Base-by-base conservation (phyloP, 495 filamentous ascomycete genomes). In the Durotheca rogersii region DNA sequence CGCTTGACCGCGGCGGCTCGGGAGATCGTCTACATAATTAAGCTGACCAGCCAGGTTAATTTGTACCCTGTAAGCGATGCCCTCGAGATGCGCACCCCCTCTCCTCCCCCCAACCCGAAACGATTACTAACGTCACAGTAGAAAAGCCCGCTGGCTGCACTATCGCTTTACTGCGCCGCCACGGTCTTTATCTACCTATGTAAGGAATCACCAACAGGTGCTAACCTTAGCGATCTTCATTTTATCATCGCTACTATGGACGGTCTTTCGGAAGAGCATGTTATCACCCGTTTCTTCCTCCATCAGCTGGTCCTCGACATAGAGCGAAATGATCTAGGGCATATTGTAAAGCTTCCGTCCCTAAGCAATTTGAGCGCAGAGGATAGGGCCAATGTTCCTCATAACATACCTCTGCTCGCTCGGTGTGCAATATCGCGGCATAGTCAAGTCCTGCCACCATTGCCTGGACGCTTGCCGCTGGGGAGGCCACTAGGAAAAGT, bases 1-100 rank as follows among this genome's bases (percentile, higher is more conserved):
- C 62, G 73, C 27, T 36, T 66, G 11, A 44, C 53, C 23, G 68
- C 71, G 7, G 61, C 74, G 11, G 72, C 72, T 0, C 59, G 65
- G 14, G 72, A 77, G 39, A 68, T 77, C 19, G 61, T 72, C 32
- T 67, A 69, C 40, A 75, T 77, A 23, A 53, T 75, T 20, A 72
- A 67, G 27, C 14, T 68, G 27, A 70, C 65, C 7, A 61, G 56
- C 20, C 57, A 71, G 20, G 60, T 62, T 14, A 56, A 38, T 15
- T 23, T 55, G 1, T 44, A n/a, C 16, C 60, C 65, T 4, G 69
- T 72, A 48, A 51, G 53, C 21, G 23, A 21, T 9, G n/a, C 9
- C 1, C 10, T 18, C 1, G 9, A 4, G 10, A 38, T 7, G 16
- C 6, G 45, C 32, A 17, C 18, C 5, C 11, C 29, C 29, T 31